Percentiles rank a stretch among this genome's conserved stretches.
phyloP scores from a whole-genome alignment of 441 rosid species.

The Gossypium lobatum region DNA sequence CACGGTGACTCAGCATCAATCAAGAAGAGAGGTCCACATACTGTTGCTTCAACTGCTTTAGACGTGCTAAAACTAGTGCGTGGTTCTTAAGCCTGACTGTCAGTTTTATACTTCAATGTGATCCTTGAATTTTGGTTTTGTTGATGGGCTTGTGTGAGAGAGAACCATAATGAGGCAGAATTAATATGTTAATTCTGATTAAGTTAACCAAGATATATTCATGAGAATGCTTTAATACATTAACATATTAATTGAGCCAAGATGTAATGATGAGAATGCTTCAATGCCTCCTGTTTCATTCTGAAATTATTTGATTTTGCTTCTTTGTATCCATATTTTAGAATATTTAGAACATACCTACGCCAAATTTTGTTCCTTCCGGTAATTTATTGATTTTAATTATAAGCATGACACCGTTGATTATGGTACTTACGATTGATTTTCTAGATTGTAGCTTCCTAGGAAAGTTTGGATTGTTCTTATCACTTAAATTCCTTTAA shows the following conservation, averaged over 20 bases:
- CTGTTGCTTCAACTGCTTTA: slow-evolving; percentile 79
- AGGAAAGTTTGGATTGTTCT: neutral
- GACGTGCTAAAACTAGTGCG: slow-evolving; percentile 85
- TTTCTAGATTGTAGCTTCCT: slow-evolving; percentile 1
- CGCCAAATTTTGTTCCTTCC: neutral
- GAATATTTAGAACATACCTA: neutral
- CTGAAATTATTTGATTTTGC: neutral
- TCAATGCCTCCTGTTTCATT: neutral
- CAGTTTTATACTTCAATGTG: slow-evolving; percentile 13
- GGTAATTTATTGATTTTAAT: neutral
- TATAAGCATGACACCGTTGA: neutral
- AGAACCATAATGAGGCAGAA: neutral
- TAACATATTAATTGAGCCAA: neutral
- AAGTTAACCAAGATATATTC: neutral
- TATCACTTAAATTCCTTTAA: neutral
- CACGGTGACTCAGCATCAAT: slow-evolving; percentile 88
- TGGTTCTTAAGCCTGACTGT: slow-evolving; percentile 11
- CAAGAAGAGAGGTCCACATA: slow-evolving; percentile 66
- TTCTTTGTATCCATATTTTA: neutral
- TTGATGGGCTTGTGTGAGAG: neutral
- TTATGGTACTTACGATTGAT: neutral
- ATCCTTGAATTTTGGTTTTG: slow-evolving; percentile 2
- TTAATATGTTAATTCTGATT: neutral
- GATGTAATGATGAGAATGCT: neutral
- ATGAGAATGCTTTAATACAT: neutral